phyloP scores from a whole-genome alignment of 1,284 basidiomycete species.

The Leccinum brunneo-olivaceum region DNA sequence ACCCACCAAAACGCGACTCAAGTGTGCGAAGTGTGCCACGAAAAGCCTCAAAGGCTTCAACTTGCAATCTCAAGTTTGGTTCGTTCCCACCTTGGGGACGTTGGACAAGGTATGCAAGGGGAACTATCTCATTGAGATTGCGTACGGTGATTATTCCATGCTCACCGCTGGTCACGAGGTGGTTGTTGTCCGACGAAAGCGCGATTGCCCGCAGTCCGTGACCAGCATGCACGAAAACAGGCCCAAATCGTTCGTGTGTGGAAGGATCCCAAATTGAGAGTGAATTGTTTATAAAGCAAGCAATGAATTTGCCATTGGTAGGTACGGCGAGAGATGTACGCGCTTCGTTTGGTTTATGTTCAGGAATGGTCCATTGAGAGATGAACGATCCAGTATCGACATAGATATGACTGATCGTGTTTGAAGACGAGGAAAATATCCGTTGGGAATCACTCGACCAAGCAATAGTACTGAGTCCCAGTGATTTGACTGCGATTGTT shows the following conservation, averaged over 20 bases:
- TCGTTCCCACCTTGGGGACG: neutral
- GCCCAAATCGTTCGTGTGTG: neutral
- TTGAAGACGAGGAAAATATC: neutral
- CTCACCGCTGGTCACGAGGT: neutral
- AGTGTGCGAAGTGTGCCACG: neutral
- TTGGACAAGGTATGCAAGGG: neutral
- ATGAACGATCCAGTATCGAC: neutral
- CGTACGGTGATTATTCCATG: neutral
- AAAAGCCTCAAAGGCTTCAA: neutral
- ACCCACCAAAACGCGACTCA: neutral
- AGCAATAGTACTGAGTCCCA: neutral
- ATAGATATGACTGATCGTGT: neutral
- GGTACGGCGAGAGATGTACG: neutral
- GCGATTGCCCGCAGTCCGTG: neutral
- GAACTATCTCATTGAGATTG: neutral
- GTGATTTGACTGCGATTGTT: neutral
- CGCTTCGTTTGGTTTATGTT: neutral
- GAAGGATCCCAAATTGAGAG: neutral
- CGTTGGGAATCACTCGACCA: neutral
- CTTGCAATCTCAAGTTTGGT: neutral
- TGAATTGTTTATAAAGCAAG: neutral
- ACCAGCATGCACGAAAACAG: neutral
- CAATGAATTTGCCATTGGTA: neutral
- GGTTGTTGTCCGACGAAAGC: neutral
- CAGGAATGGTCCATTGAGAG: neutral